phyloP scores from a whole-genome alignment of 768 basidiomycete genomes.

The Suillus luteus region DNA sequence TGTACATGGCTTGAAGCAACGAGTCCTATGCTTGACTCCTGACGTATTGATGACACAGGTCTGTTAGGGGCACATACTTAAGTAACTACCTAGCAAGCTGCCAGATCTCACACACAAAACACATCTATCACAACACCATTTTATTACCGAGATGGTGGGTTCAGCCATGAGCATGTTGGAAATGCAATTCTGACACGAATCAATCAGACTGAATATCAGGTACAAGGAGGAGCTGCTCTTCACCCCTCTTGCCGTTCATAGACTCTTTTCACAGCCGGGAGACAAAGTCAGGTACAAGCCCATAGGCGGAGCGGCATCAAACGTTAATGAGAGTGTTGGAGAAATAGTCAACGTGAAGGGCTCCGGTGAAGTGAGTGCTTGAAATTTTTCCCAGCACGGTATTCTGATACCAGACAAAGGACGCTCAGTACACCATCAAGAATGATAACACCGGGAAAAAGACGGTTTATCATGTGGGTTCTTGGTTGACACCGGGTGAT shows the following conservation, averaged over 20 bases:
- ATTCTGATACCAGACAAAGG: conserved; percentile 23
- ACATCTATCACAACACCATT: neutral
- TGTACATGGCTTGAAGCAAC: no score
- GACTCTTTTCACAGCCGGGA: conserved; percentile 30
- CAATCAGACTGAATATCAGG: conserved; percentile 25
- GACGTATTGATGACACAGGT: neutral
- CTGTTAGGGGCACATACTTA: neutral
- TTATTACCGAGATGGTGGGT: neutral
- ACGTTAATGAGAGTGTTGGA: conserved; percentile 33
- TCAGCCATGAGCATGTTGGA: neutral
- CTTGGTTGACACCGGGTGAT: neutral
- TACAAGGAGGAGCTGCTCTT: neutral
- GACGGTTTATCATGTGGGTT: conserved; percentile 39
- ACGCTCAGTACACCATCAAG: conserved; percentile 39
- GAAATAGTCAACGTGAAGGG: conserved; percentile 35
- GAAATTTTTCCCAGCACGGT: no score
- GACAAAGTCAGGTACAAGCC: conserved; percentile 48
- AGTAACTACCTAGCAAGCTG: no score
- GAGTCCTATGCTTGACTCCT: neutral
- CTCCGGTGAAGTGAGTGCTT: conserved; percentile 36
- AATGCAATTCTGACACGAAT: neutral
- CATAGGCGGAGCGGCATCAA: conserved; percentile 41
- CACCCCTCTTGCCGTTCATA: neutral
- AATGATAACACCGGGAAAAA: conserved; percentile 46
- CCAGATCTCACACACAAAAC: no score